Percentiles rank a stretch among this genome's conserved stretches.
Conservation (phyloP, 2,329 filamentous ascomycete genomes). For the Achaetomium macrosporum region DNA sequence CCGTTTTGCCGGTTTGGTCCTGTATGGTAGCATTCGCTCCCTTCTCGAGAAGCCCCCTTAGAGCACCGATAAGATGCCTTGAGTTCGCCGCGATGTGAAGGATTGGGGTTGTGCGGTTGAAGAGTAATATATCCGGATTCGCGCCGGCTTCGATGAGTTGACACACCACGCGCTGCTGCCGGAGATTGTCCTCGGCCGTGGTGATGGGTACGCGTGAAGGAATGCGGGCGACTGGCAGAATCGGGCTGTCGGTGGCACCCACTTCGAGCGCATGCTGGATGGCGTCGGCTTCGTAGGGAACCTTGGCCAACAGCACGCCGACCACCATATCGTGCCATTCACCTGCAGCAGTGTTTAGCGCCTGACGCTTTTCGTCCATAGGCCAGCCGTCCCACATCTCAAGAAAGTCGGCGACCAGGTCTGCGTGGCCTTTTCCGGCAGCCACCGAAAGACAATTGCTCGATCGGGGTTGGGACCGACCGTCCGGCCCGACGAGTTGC, state of each 20-base stretch:
- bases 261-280: conserved; percentile 8
- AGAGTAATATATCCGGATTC: conserved; percentile 13
- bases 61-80: conserved; percentile 15
- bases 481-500: conserved; percentile 3
- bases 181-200: background rate
- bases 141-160: conserved; percentile 22
- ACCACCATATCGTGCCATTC: conserved; percentile 1
- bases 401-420: conserved; percentile 11
- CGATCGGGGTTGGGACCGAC: background rate
- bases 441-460: conserved; percentile 6
- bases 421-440: conserved; percentile 5
- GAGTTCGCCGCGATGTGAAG: conserved; percentile 8
- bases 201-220: background rate
- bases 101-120: background rate
- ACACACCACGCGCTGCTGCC: conserved; percentile 13
- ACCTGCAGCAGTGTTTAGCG: conserved; percentile 1
- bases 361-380: background rate
- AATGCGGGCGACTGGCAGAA: background rate
- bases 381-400: conserved; percentile 14
- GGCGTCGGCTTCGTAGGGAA: conserved; percentile 4
- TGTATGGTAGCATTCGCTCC: conserved; percentile 24
- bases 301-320: conserved; percentile 1
- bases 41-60: conserved; percentile 24
- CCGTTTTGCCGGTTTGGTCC: conserved; percentile 13
- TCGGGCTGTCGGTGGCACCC: background rate